Base-by-base conservation (phyloP, 2,329 filamentous ascomycete genomes). In the Talaromyces amestolkiae region DNA sequence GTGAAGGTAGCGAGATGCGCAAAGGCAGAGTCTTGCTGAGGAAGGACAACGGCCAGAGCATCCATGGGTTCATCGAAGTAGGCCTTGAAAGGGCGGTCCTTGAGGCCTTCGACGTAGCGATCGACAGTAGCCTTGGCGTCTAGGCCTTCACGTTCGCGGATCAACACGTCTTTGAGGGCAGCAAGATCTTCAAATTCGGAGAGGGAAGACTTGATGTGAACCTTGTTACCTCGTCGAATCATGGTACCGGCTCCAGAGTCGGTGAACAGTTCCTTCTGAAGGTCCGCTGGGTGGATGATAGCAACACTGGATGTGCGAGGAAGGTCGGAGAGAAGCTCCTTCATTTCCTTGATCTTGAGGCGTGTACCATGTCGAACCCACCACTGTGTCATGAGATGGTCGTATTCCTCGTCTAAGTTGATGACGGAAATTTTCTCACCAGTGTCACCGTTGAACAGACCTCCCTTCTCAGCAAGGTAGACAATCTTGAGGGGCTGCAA, bases 401-500 rank as follows among this genome's bases (percentile, higher is more conserved):
- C 92, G 74, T 91, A 98, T 81, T 99, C 95, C 80, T 96, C 93
- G 75, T 99, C 95, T 65, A 99, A 84, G 81, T 98, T 98, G 81
- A 98, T 98, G 66, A 91, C 91, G 6, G 94, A 97, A 74, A 98
- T 98, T 83, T 97, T 96, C 83, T 94, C 90, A 66, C 90, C 91
- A n/a, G 89, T 91, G 69, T 96, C 91, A 66, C 93, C 93, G 76
- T 98, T 92, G 80, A 97, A 96, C 39, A 99, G 82, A 8, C 94
- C 95, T 59, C 95, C 95, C 85, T 98, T 98, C 82, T 99, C 95
- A 5, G 93, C 96, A n/a, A 98, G 85, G 77, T 97, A 99, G 67
- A 99, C 93, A 68, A 98, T 94, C 87, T 99, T 99, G 73, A 98
- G 83, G 31, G 95, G 95, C 79, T 98, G 89, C 63, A 99, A 83